A percentile compares a stretch with the other conserved stretches of the same genome.
phyloP scores from a whole-genome alignment of 768 basidiomycete species.

The Suillus luteus region DNA sequence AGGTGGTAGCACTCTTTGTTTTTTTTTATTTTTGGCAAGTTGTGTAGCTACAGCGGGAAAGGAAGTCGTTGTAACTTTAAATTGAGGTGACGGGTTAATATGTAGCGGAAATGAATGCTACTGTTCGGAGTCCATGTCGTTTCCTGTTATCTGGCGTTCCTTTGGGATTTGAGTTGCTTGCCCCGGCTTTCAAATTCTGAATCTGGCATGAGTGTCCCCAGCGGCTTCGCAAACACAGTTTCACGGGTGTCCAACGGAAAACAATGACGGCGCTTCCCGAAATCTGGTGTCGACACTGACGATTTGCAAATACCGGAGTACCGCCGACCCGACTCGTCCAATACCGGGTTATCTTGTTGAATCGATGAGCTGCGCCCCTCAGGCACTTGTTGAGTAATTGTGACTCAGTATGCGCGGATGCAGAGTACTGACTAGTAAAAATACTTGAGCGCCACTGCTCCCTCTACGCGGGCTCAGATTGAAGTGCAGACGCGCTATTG shows the following conservation, averaged over 20 bases:
- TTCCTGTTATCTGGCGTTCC: slow-evolving; percentile 83
- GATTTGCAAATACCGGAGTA: not conserved
- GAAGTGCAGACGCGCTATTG: not conserved
- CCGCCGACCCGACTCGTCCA: not conserved
- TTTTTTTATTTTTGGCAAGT: not conserved
- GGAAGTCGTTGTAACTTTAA: slow-evolving; percentile 17
- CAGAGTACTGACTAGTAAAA: not conserved
- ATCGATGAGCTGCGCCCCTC: not conserved
- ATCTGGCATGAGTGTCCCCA: slow-evolving; percentile 23
- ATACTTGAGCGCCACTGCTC: not conserved
- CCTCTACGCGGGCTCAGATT: not conserved
- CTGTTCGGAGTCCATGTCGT: slow-evolving; percentile 64
- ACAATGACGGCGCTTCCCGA: not conserved
- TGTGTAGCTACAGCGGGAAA: not conserved
- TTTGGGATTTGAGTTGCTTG: slow-evolving; percentile 54
- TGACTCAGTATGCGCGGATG: not conserved
- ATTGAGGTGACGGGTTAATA: slow-evolving; percentile 15
- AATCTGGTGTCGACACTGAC: not conserved
- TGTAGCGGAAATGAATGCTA: slow-evolving; percentile 38
- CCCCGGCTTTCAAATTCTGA: slow-evolving; percentile 65
- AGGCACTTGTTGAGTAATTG: not conserved
- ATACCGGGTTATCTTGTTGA: not conserved
- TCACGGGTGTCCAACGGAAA: slow-evolving; percentile 43
- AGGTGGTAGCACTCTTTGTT: slow-evolving; percentile 57
- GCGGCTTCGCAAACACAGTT: slow-evolving; percentile 50